phyloP scores from a whole-genome alignment of 1,284 basidiomycete species.

The Fomitopsis palustris region DNA sequence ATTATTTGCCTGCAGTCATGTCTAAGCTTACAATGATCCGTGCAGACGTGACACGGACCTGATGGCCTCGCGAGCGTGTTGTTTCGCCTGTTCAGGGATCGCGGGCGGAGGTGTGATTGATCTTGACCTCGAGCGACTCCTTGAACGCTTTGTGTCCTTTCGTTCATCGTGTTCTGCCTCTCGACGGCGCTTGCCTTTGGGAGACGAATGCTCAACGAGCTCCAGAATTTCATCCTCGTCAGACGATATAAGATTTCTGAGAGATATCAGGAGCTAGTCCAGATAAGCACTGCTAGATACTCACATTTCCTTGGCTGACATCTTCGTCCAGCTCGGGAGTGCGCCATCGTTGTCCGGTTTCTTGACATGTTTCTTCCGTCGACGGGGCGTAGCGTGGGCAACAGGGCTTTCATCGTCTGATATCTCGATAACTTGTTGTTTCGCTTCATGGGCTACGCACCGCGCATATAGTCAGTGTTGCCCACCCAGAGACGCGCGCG shows the following conservation, averaged over 20 bases:
- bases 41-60: slow-evolving; percentile 37
- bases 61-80: slow-evolving; percentile 51
- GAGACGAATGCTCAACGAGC: slow-evolving; percentile 29
- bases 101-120: slow-evolving; percentile 74
- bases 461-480: not conserved
- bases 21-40: not conserved
- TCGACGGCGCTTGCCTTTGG: slow-evolving; percentile 7
- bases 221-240: slow-evolving; percentile 48
- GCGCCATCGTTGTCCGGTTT: slow-evolving; percentile 20
- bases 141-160: slow-evolving; percentile 36
- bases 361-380: slow-evolving; percentile 34
- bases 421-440: slow-evolving; percentile 14
- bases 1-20: slow-evolving; percentile 40
- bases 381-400: slow-evolving; percentile 25
- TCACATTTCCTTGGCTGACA: slow-evolving; percentile 19
- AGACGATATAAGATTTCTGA: slow-evolving; percentile 31
- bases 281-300: slow-evolving; percentile 1
- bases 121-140: slow-evolving; percentile 59
- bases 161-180: slow-evolving; percentile 9
- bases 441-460: not conserved
- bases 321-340: slow-evolving; percentile 25
- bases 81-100: slow-evolving; percentile 46
- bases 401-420: slow-evolving; percentile 22
- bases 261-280: slow-evolving; percentile 2
- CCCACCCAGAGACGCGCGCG: slow-evolving; percentile 10